A percentile compares a stretch with the other conserved stretches of the same genome.
phyloP scores from a whole-genome alignment of 768 basidiomycete species.

The Panellus pusillus region DNA sequence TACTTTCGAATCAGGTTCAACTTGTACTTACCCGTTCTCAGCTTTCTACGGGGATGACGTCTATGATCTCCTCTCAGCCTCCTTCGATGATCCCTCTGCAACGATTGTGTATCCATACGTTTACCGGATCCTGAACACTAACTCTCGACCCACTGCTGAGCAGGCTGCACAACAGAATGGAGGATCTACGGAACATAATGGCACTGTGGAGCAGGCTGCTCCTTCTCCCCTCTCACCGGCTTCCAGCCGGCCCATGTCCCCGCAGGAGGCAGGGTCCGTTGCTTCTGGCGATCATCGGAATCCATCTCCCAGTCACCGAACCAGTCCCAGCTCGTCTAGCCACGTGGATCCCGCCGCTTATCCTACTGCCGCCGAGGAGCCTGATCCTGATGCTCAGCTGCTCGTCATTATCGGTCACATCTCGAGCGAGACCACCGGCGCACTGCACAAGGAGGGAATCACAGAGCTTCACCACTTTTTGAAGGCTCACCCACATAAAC shows the following conservation, averaged over 20 bases:
- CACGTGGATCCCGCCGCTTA: constrained; percentile 52
- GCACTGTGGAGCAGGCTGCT: constrained; percentile 36
- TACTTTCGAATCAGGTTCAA: background rate
- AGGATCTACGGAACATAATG: constrained; percentile 28
- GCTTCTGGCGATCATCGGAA: constrained; percentile 52
- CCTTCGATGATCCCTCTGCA: constrained; percentile 97
- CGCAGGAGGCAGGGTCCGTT: constrained; percentile 56
- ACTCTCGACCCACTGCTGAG: constrained; percentile 44
- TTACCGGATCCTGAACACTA: constrained; percentile 84
- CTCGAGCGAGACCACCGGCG: constrained; percentile 85
- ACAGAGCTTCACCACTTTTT: constrained; percentile 93
- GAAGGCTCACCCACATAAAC: constrained; percentile 86
- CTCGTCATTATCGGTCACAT: constrained; percentile 83
- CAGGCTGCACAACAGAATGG: constrained; percentile 35
- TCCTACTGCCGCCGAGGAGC: constrained; percentile 66
- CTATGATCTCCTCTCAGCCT: constrained; percentile 85
- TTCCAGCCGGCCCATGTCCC: constrained; percentile 71
- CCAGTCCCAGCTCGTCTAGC: constrained; percentile 70
- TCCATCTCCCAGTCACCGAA: constrained; percentile 61
- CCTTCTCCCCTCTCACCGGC: constrained; percentile 54
- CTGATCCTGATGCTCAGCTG: constrained; percentile 84
- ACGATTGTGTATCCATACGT: constrained; percentile 96
- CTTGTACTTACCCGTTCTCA: constrained; percentile 27
- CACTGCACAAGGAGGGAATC: constrained; percentile 90
- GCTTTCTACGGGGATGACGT: constrained; percentile 87